Evolutionary conservation across 2,329 filamentous ascomycete genomes (phyloP), one percentile per base, ranked within the genome.

Genomic region (Colletotrichum truncatum): DNA sequence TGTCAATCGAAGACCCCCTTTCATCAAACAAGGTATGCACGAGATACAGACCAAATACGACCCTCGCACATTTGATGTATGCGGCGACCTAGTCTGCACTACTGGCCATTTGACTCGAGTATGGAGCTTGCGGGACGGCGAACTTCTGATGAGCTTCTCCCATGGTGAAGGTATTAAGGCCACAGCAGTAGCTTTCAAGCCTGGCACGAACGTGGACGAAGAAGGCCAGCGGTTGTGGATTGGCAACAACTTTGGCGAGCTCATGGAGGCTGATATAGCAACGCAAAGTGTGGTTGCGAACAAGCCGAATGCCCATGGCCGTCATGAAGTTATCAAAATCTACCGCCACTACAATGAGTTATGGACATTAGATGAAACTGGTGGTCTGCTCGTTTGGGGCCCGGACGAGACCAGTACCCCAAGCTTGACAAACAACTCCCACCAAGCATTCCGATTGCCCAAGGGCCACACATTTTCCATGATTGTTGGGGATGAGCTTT

Each of bases 321-420:
- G 93, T 41, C 86, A 89, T 67, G 93, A 97, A 70, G 87, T 99
- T 53, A 87, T 93, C 68, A 93, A 90, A 71, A 97, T 99, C 41
- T 91, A 93, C 74, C 89, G 96, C 38, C 91, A 97, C 76, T 91
- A 89, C 67, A 93, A 93, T 70, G 93, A 98, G 73, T 87, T 99
- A 75, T 99, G 96, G 96, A 94, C 94, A 0, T 77, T 99, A 49
- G 96, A 98, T 74, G 94, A 98, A 68, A 89, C 91, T 48, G 96
- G 96, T 10, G 92, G 91, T 46, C 81, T 99, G 12, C 89, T 93
- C 69, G 87, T 98, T 5, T 99, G 96, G 96, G 89, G 88, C 2
- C 90, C 94, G 4, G 92, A 94, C 71, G 79, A 79, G 46, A 87
- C 87, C 6, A 90, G 91, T 1, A 85, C 90, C 26, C 94, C 94